Conservation (phyloP, 495 filamentous ascomycete species). For the Chaetomium tenue region DNA sequence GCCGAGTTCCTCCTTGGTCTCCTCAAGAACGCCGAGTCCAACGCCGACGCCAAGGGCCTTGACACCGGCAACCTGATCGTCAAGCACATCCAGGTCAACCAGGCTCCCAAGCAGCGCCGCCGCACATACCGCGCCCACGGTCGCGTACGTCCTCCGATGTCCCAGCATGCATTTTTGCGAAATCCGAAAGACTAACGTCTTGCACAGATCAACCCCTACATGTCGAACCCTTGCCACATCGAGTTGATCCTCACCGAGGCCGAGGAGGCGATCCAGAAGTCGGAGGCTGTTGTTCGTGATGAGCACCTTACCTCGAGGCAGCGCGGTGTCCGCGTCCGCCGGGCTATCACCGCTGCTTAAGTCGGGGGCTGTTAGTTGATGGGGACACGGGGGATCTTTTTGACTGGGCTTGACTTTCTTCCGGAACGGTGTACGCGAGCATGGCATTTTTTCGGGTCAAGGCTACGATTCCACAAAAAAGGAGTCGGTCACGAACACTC, state of each 20-base stretch:
- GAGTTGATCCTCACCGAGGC: conserved; percentile 98
- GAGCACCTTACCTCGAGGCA: conserved; percentile 77
- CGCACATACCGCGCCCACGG: conserved; percentile 99
- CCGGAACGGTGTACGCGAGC: conserved; percentile 45
- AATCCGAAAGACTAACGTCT: conserved; percentile 30
- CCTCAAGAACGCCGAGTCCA: conserved; percentile 98
- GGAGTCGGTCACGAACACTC: conserved; percentile 42
- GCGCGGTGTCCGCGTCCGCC: conserved; percentile 74
- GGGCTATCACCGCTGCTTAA: conserved; percentile 79
- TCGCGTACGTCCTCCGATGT: conserved; percentile 69
- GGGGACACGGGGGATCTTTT: conserved; percentile 32
- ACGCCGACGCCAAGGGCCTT: conserved; percentile 98
- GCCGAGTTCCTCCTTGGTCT: conserved; percentile 95
- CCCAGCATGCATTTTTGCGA: conserved; percentile 14
- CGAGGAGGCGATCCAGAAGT: conserved; percentile 87
- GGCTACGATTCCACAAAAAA: conserved; percentile 41
- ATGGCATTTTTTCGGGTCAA: conserved; percentile 44
- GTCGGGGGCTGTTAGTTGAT: conserved; percentile 24
- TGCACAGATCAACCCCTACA: conserved; percentile 94
- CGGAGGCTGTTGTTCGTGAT: conserved; percentile 60
- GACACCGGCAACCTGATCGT: conserved; percentile 94
- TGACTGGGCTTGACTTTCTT: conserved; percentile 43
- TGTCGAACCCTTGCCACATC: conserved; percentile 99
- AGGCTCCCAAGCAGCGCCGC: conserved; percentile 96
- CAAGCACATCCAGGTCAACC: conserved; percentile 99